Evolutionary conservation across 1,139 yeast genomes (phyloP), one percentile per base, ranked within the genome.

Genomic region (Sugiyamaella xylanicola): DNA sequence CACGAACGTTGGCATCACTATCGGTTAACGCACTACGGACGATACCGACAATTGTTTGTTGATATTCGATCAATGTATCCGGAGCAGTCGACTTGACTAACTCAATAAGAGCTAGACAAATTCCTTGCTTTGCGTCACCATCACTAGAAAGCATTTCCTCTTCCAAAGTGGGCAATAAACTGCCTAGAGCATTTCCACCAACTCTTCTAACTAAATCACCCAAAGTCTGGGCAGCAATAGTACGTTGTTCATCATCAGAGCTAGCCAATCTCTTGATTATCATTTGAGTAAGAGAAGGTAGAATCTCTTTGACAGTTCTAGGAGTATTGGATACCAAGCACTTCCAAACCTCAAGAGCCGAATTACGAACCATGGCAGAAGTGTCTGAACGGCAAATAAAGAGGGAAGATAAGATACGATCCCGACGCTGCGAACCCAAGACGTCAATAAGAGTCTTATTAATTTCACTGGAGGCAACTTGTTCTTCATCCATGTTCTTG

Each of bases 311-410:
- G 55, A 93, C 87, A n/a, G 97, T 90, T 71, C 87, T 85, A 47
- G 99, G 99, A 37, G 99, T 93, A 70, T 93, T 93, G 55, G 96
- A 87, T 55, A 95, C 98, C 71, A 95, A 78, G 0, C 96, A 91
- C 74, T 92, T 92, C 99, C 99, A 95, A 53, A 95, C 92, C 65
- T 93, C 97, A 60, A 90, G 83, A n/a, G 98, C 85, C 43, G 96
- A 89, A 63, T 84, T 84, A 66, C 99, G 85, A 29, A 95, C 99
- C 67, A 86, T 79, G 64, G 90, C 90, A 48, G 95, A 83, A 49
- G 85, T 83, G 76, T 95, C 99, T 32, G 96, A 87, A 71, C 99
- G 91, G 72, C 97, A 91, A 48, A 95, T 85, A 71, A 92, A 95
- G 63, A 95, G 77, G 22, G 91, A 78, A 1, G 98, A 83, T 67